Evolutionary conservation across 2,329 filamentous ascomycete species (phyloP).

Genomic region (Colletotrichum shisoi): DNA sequence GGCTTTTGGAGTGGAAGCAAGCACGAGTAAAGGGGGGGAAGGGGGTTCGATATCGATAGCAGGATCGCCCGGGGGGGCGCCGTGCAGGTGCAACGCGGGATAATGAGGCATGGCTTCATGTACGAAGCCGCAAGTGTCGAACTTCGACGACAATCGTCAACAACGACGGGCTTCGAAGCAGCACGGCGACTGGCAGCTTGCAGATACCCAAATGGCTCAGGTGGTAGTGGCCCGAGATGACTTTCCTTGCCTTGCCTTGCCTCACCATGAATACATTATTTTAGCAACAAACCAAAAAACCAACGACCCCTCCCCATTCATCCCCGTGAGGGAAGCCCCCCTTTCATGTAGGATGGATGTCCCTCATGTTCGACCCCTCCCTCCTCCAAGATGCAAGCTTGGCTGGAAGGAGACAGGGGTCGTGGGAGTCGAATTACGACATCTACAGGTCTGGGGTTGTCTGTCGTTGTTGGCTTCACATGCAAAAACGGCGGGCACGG

Average conservation of each 20-base stretch:
- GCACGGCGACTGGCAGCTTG: not conserved
- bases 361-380: slow-evolving; percentile 31
- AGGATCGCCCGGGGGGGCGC: slow-evolving; percentile 23
- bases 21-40: not conserved
- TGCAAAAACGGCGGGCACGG: slow-evolving; percentile 23
- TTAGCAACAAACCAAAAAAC: too few relatives aligned
- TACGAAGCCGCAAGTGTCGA: slow-evolving; percentile 21
- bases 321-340: slow-evolving; percentile 8
- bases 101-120: slow-evolving; percentile 32
- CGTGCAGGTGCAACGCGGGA: slow-evolving; percentile 23
- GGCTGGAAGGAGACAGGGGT: slow-evolving; percentile 26
- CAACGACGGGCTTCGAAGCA: not conserved
- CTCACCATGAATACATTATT: not conserved
- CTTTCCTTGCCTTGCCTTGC: not conserved
- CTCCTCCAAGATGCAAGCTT: slow-evolving; percentile 30
- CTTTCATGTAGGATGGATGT: not conserved
- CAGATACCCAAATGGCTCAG: not conserved
- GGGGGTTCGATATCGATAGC: not conserved
- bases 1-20: slow-evolving; percentile 12
- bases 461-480: slow-evolving; percentile 23
- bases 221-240: not conserved
- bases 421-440: slow-evolving; percentile 28
- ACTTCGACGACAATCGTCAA: slow-evolving; percentile 4
- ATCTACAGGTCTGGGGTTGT: slow-evolving; percentile 18
- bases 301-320: not conserved